Conservation (phyloP, 2,329 filamentous ascomycete genomes). For the Elsinoe batatas region DNA sequence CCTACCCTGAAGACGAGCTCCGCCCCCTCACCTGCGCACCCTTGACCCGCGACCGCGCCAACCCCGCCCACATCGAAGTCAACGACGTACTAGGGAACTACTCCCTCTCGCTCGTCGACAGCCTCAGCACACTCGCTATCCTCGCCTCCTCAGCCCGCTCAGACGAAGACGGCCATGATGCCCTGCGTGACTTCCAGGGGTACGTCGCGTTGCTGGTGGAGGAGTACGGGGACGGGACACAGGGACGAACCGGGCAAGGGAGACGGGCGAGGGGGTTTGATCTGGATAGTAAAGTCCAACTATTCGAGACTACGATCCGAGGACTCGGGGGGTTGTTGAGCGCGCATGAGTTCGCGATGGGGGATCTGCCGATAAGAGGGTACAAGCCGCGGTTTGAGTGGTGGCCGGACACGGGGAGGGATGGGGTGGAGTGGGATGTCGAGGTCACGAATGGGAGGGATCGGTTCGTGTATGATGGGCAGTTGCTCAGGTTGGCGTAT, state of each 20-base stretch:
- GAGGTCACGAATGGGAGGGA: constrained; percentile 1
- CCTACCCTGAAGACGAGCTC: constrained; percentile 93
- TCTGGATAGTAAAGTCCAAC: constrained; percentile 93
- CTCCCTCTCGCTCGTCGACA: constrained; percentile 90
- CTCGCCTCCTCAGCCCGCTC: constrained; percentile 62
- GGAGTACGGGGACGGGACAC: constrained; percentile 77
- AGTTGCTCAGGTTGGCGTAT: constrained; percentile 77
- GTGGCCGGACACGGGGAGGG: constrained; percentile 6
- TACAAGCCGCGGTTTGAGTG: constrained; percentile 47
- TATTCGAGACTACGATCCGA: constrained; percentile 95
- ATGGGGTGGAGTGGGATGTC: constrained; percentile 28
- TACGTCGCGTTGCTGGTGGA: constrained; percentile 66
- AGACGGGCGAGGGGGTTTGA: constrained; percentile 74
- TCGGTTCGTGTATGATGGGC: constrained; percentile 69
- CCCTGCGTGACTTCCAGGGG: constrained; percentile 58
- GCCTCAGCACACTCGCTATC: constrained; percentile 85
- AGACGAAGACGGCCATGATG: constrained; percentile 45
- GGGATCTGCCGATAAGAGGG: constrained; percentile 75
- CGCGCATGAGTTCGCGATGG: constrained; percentile 85
- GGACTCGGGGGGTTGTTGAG: constrained; percentile 85
- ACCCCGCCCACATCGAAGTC: constrained; percentile 71
- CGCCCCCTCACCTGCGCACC: constrained; percentile 77
- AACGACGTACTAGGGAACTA: constrained; percentile 98
- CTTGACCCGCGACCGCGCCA: constrained; percentile 69
- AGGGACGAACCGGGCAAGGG: constrained; percentile 59